A percentile compares a stretch with the other conserved stretches of the same genome.
Evolutionary conservation across 371 early-diverging fungal genomes (phyloP).

Genomic region (Apophysomyces ossiformis): DNA sequence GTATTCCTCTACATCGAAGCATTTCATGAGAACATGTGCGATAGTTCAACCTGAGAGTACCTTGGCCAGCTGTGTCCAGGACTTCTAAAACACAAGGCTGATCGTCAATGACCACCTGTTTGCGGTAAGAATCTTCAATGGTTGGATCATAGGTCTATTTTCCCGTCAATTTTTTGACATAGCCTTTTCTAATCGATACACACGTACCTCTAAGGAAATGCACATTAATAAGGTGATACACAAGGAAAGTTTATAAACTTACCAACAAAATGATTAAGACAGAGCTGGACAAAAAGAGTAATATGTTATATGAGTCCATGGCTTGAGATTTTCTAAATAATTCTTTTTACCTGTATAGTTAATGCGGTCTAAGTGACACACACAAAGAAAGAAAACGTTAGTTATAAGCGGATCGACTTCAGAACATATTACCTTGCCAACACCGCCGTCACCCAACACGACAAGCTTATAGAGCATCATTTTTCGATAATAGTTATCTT

Average conservation of each 20-base stretch:
- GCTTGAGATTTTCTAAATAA: slow-evolving; percentile 64
- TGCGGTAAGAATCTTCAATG: slow-evolving; percentile 94
- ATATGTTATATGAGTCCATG: background rate
- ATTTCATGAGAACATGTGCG: background rate
- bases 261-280: slow-evolving; percentile 78
- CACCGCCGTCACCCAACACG: slow-evolving; percentile 49
- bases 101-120: slow-evolving; percentile 89
- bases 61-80: slow-evolving; percentile 92
- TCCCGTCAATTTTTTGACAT: slow-evolving; percentile 5
- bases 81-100: slow-evolving; percentile 90
- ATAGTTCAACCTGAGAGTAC: slow-evolving; percentile 32
- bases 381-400: background rate
- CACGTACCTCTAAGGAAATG: slow-evolving; percentile 1
- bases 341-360: slow-evolving; percentile 65
- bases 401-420: background rate
- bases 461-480: slow-evolving; percentile 69
- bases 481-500: slow-evolving; percentile 15
- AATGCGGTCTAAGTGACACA: slow-evolving; percentile 59
- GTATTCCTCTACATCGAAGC: slow-evolving; percentile 66
- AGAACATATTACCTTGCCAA: slow-evolving; percentile 40
- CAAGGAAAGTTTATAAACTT: slow-evolving; percentile 22
- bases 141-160: slow-evolving; percentile 93
- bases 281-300: slow-evolving; percentile 6
- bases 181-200: background rate
- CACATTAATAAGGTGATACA: background rate